A percentile compares a stretch with the other conserved stretches of the same genome.
Evolutionary conservation across 208 protist species (phyloP).

Genomic region (Wallacemonas collosoma): DNA sequence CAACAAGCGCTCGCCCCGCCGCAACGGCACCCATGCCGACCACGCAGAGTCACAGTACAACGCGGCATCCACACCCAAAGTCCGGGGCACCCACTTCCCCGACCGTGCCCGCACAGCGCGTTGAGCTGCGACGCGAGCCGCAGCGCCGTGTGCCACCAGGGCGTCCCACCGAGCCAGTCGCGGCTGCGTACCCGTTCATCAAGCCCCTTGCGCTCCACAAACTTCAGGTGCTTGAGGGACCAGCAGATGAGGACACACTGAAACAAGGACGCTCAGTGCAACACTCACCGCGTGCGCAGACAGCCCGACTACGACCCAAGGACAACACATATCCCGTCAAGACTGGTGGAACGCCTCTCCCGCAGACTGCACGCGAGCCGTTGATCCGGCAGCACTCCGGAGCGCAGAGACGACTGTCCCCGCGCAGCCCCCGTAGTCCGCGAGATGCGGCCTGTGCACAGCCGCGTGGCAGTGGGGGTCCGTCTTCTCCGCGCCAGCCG

Average conservation of each 20-base stretch:
- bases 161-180: not conserved
- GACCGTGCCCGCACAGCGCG: constrained; percentile 7
- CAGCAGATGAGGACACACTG: not conserved
- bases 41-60: not conserved
- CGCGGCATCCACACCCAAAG: not conserved
- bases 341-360: not conserved
- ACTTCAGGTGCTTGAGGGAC: not conserved
- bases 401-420: not conserved
- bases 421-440: not conserved
- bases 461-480: not conserved
- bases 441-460: not conserved
- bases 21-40: constrained; percentile 4
- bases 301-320: not conserved
- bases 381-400: not conserved
- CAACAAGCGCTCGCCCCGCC: not conserved
- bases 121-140: constrained; percentile 5
- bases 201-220: constrained; percentile 21
- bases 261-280: not conserved
- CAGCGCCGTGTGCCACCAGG: constrained; percentile 3
- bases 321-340: not conserved
- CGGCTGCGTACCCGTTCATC: constrained; percentile 16
- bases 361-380: not conserved
- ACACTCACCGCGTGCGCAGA: constrained; percentile 1
- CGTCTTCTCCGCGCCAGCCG: not conserved
- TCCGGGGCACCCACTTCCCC: not conserved